Evolutionary conservation across 768 basidiomycete genomes (phyloP).

Genomic region (Lyophyllum decastes): DNA sequence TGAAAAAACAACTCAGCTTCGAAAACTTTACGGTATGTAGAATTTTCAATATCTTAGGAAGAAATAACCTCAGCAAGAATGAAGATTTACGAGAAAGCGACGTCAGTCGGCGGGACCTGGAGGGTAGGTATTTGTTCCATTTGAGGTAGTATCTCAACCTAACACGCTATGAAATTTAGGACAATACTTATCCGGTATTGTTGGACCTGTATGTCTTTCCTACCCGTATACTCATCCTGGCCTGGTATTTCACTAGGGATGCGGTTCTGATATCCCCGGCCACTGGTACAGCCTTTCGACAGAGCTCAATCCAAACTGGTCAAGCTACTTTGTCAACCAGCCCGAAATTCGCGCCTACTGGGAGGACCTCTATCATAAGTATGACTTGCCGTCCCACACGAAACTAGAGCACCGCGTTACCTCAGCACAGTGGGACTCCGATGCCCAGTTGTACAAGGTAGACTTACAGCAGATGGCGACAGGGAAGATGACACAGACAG

Average conservation of each 20-base stretch:
- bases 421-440: constrained; percentile 46
- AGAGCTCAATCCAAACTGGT: constrained; percentile 55
- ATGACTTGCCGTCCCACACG: constrained; percentile 42
- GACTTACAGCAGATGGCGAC: constrained; percentile 36
- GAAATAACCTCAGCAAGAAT: background rate
- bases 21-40: constrained; percentile 48
- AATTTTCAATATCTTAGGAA: background rate
- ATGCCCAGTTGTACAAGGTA: constrained; percentile 42
- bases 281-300: constrained; percentile 59
- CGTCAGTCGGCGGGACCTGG: constrained; percentile 56
- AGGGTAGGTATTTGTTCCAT: constrained; percentile 38
- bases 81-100: constrained; percentile 55
- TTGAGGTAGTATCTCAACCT: background rate
- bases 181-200: constrained; percentile 56
- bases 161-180: constrained; percentile 29
- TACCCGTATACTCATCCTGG: background rate
- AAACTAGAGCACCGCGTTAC: constrained; percentile 41
- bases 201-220: background rate
- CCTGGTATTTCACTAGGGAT: constrained; percentile 35
- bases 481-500: constrained; percentile 32
- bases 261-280: constrained; percentile 55
- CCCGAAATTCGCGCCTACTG: constrained; percentile 55
- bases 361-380: constrained; percentile 45
- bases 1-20: constrained; percentile 44
- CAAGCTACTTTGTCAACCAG: constrained; percentile 44